Percentiles rank a stretch among this genome's conserved stretches.
Evolutionary conservation across 352 stramenopile genomes (phyloP).

Genomic region (Pythium dissotocum): DNA sequence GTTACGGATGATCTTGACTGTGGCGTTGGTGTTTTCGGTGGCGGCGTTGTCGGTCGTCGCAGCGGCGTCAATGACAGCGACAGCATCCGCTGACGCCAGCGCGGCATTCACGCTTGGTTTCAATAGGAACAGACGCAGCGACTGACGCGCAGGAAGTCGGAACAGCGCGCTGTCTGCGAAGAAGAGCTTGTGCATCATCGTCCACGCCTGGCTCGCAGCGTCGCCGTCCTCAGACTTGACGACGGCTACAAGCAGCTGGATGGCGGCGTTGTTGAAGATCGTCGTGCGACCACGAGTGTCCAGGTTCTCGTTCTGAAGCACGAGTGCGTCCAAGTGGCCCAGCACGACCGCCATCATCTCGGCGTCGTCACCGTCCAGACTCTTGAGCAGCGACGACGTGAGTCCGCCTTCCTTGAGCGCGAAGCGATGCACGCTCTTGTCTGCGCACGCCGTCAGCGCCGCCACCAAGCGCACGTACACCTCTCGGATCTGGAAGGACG

Average conservation of each 20-base stretch:
- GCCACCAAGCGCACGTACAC: conserved; percentile 71
- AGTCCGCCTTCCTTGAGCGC: conserved; percentile 74
- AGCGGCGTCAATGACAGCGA: not conserved
- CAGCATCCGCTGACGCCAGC: conserved; percentile 38
- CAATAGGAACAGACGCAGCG: conserved; percentile 18
- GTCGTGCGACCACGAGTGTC: conserved; percentile 58
- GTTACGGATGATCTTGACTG: conserved; percentile 64
- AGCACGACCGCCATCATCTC: conserved; percentile 56
- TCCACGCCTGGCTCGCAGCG: conserved; percentile 38
- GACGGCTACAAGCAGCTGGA: conserved; percentile 73
- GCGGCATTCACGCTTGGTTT: conserved; percentile 18
- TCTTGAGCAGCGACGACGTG: conserved; percentile 70
- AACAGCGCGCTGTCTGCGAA: conserved; percentile 63
- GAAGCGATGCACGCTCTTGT: conserved; percentile 83
- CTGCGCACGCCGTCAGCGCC: conserved; percentile 52
- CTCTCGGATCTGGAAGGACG: conserved; percentile 60
- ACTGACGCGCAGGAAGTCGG: conserved; percentile 40
- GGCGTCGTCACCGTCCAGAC: conserved; percentile 68
- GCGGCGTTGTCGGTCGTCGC: not conserved
- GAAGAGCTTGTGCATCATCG: conserved; percentile 58
- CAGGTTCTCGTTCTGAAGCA: conserved; percentile 55
- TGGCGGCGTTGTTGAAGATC: conserved; percentile 59
- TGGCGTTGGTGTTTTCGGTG: not conserved
- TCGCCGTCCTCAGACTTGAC: conserved; percentile 55
- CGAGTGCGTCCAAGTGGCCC: conserved; percentile 38